phyloP scores from a whole-genome alignment of 2,329 filamentous ascomycete genomes.

The Calycina marina region DNA sequence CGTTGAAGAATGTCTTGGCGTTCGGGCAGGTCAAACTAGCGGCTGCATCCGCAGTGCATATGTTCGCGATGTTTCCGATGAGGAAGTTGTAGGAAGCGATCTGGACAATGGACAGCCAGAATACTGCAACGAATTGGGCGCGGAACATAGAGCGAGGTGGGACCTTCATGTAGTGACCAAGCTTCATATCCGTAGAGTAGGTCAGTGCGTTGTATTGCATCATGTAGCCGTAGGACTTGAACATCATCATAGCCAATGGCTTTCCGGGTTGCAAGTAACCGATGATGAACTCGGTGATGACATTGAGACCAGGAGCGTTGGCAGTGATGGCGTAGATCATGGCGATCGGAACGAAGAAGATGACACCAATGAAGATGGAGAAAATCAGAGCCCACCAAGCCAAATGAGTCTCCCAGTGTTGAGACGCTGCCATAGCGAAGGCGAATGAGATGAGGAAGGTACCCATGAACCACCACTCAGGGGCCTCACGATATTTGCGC shows the following conservation, averaged over 20 bases:
- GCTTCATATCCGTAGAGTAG: slow-evolving; percentile 33
- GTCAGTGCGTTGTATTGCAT: slow-evolving; percentile 43
- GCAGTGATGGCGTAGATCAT: neutral
- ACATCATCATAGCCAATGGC: slow-evolving; percentile 63
- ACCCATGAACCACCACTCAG: neutral
- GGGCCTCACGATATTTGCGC: neutral
- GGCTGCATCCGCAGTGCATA: slow-evolving; percentile 42
- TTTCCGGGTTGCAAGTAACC: slow-evolving; percentile 60
- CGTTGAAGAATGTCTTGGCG: slow-evolving; percentile 47
- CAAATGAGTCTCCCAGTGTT: neutral
- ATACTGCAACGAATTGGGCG: slow-evolving; percentile 41
- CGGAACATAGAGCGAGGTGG: slow-evolving; percentile 23
- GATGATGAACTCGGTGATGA: slow-evolving; percentile 58
- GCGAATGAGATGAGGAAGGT: neutral
- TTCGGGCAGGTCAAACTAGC: slow-evolving; percentile 42
- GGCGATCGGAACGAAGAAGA: neutral
- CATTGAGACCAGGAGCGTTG: slow-evolving; percentile 41
- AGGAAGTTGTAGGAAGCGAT: slow-evolving; percentile 47
- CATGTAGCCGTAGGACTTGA: slow-evolving; percentile 61
- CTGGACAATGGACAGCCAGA: slow-evolving; percentile 48
- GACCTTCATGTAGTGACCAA: slow-evolving; percentile 35
- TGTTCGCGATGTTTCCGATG: slow-evolving; percentile 43
- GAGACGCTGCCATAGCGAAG: neutral
- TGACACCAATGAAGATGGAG: neutral
- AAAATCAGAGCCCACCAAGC: slow-evolving; percentile 1